Conservation (phyloP, 305 asterid genomes). For the Rubia tinctorum region DNA sequence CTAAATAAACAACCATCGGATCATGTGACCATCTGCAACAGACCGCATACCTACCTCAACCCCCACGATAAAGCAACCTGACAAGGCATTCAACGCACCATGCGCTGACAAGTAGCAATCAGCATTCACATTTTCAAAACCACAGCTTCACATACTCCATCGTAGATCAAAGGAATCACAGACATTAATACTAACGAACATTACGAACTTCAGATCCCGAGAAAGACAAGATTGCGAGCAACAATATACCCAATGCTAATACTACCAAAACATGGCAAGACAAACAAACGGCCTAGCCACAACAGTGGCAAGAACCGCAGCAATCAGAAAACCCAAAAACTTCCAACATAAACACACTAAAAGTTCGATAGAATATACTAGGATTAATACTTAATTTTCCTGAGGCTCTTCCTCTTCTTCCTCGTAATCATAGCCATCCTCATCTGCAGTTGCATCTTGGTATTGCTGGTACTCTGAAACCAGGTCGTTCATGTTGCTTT, state of each 20-base stretch:
- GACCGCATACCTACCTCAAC: background rate
- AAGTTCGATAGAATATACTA: slow-evolving; percentile 9
- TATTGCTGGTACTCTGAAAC: slow-evolving; percentile 62
- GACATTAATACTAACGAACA: background rate
- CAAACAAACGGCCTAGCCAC: slow-evolving; percentile 8
- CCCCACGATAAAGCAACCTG: background rate
- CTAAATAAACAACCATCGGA: background rate
- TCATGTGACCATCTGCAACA: background rate
- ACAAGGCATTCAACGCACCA: background rate
- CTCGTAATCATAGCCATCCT: slow-evolving; percentile 42
- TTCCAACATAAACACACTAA: background rate
- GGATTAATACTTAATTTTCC: slow-evolving; percentile 16
- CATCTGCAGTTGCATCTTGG: slow-evolving; percentile 62
- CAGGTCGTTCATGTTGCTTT: slow-evolving; percentile 62
- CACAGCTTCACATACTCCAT: background rate
- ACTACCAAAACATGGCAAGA: slow-evolving; percentile 6
- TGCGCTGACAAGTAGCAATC: background rate
- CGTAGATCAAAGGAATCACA: background rate
- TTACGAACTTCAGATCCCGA: background rate
- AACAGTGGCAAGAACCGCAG: slow-evolving; percentile 8
- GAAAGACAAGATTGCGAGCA: background rate
- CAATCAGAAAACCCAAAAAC: slow-evolving; percentile 7
- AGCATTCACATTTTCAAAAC: background rate
- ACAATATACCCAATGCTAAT: background rate
- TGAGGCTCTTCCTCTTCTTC: slow-evolving; percentile 36